Base-by-base conservation (phyloP, 1,139 yeast genomes). In the Debaryomyces subglobosus region DNA sequence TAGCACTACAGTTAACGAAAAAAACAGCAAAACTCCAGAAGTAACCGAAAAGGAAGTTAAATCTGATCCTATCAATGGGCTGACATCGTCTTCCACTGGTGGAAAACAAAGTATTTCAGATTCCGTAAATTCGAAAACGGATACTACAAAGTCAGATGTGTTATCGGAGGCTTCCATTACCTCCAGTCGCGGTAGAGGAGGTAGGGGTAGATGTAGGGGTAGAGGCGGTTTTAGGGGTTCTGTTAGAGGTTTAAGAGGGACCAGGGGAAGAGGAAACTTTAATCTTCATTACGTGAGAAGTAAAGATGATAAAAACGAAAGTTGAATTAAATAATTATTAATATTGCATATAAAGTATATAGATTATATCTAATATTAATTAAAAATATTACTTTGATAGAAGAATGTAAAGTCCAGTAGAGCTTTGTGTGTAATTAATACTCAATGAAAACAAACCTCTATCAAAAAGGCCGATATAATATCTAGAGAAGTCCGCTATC, bases 401-500 rank as follows among this genome's bases (percentile, higher is more conserved):
- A 32, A 33, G 13, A 39, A 12, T 39, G 32, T 15, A 32, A n/a
- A 34, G 16, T 32, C 8, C 35, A 32, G 21, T n/a, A 15, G 18
- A 32, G 35, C 12, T 16, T 16, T 37, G 18, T 43, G 41, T 43
- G 10, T 43, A 36, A 43, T 37, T 36, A 30, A 20, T 35, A 27
- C n/a, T 43, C 36, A 3, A 7, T 27, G 18, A 24, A 12, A 37
- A 24, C 40, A 15, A 13, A n/a, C 10, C 32, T 23, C 7, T 21
- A 6, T 15, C 29, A 12, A 40, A 29, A 30, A 21, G 36, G 36
- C 20, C 6, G 15, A 30, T 13, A 37, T 20, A n/a, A 20, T 27
- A 36, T 15, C 60, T 54, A 82, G 54, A 89, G 72, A 47, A 91
- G 81, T 45, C 97, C 97, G 57, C 95, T 86, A 61, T 90, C 97